phyloP scores from a whole-genome alignment of 2,329 filamentous ascomycete species.

The Colletotrichum gloeosporioides region DNA sequence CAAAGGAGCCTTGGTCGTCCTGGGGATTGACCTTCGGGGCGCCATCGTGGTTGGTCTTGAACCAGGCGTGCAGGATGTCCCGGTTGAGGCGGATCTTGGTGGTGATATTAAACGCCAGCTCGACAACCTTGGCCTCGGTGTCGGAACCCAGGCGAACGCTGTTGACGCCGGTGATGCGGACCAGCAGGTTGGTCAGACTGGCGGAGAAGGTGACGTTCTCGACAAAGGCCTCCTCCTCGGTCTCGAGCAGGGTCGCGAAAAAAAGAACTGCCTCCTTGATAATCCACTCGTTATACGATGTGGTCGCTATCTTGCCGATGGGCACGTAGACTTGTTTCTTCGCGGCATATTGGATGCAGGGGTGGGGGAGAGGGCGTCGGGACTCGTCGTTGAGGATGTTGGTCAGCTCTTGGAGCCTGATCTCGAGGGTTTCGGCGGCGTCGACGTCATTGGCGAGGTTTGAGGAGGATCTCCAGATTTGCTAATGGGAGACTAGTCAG shows the following conservation, averaged over 20 bases:
- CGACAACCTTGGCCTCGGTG: slow-evolving; percentile 87
- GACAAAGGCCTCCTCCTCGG: slow-evolving; percentile 94
- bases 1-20: slow-evolving; percentile 78
- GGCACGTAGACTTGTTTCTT: slow-evolving; percentile 88
- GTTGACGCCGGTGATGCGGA: slow-evolving; percentile 77
- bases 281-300: slow-evolving; percentile 83
- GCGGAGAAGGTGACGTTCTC: slow-evolving; percentile 85
- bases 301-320: slow-evolving; percentile 86
- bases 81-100: slow-evolving; percentile 94
- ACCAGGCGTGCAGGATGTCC: slow-evolving; percentile 88
- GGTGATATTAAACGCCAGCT: slow-evolving; percentile 93
- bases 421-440: slow-evolving; percentile 67
- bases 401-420: slow-evolving; percentile 67
- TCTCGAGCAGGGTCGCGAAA: slow-evolving; percentile 92
- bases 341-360: slow-evolving; percentile 87
- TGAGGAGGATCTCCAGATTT: slow-evolving; percentile 65
- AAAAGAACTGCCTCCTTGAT: slow-evolving; percentile 84
- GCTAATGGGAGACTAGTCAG: background rate
- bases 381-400: slow-evolving; percentile 87
- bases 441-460: slow-evolving; percentile 66
- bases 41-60: slow-evolving; percentile 63
- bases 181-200: slow-evolving; percentile 85
- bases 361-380: slow-evolving; percentile 85
- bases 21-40: slow-evolving; percentile 42
- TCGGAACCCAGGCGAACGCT: slow-evolving; percentile 77